Conservation (phyloP, 108 stramenopile genomes). For the Nitzschia inconspicua region DNA sequence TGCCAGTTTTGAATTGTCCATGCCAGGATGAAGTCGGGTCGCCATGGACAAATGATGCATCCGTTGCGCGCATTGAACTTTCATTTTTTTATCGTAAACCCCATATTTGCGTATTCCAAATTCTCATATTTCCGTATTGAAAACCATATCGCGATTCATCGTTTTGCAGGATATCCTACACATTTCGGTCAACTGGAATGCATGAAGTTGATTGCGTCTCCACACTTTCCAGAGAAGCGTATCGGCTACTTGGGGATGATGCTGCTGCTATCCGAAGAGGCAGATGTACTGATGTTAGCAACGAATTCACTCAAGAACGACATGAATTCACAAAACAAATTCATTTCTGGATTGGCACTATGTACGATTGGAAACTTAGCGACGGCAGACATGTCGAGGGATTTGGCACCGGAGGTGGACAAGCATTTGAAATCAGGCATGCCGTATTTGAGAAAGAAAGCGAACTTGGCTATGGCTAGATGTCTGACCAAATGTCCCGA, state of each 20-base stretch:
- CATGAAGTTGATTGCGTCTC: constrained; percentile 97
- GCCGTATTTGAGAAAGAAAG: constrained; percentile 96
- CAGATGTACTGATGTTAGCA: constrained; percentile 98
- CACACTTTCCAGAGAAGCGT: constrained; percentile 97
- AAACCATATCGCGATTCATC: too few species aligned
- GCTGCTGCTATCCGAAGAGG: constrained; percentile 95
- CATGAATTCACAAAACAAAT: constrained; percentile 78
- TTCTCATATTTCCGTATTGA: constrained; percentile 1
- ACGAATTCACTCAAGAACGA: constrained; percentile 95
- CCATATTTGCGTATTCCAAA: not conserved
- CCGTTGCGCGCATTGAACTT: not conserved
- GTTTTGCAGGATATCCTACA: constrained; percentile 90
- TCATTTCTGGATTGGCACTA: constrained; percentile 92
- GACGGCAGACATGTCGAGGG: constrained; percentile 94
- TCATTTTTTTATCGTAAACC: not conserved
- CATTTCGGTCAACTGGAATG: constrained; percentile 99
- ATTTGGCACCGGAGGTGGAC: constrained; percentile 94
- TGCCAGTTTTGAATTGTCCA: not conserved
- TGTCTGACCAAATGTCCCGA: constrained; percentile 93
- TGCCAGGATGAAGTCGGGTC: not conserved
- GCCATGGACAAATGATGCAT: not conserved
- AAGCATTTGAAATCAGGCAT: constrained; percentile 79
- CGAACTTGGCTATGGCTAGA: constrained; percentile 92
- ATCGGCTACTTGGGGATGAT: constrained; percentile 96
- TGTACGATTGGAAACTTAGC: constrained; percentile 97